phyloP scores from a whole-genome alignment of 1,139 yeast genomes.

The Candida sanyaensis region DNA sequence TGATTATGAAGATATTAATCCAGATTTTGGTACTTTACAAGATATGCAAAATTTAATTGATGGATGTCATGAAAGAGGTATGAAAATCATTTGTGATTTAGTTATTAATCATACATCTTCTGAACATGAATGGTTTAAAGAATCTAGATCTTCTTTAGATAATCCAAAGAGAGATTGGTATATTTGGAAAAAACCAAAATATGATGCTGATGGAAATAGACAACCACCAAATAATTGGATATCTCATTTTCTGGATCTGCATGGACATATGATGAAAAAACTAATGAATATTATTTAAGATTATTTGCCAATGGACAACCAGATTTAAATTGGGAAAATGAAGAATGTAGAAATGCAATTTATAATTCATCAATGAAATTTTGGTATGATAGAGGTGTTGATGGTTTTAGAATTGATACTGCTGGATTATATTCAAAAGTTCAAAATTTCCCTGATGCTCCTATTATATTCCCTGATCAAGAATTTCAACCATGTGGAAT shows the following conservation, averaged over 20 bases:
- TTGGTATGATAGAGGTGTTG: constrained; percentile 60
- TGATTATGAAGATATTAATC: constrained; percentile 52
- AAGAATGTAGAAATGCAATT: constrained; percentile 51
- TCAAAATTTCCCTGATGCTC: constrained; percentile 50
- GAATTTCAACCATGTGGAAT: constrained; percentile 40
- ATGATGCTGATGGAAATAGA: constrained; percentile 48
- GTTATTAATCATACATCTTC: constrained; percentile 61
- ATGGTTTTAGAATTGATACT: constrained; percentile 60
- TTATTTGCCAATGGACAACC: constrained; percentile 57
- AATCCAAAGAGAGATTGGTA: constrained; percentile 66
- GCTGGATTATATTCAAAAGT: constrained; percentile 56
- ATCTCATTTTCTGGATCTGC: constrained; percentile 54
- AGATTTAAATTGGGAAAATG: constrained; percentile 62
- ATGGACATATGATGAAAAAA: constrained; percentile 55
- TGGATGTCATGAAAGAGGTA: constrained; percentile 49
- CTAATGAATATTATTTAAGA: constrained; percentile 55
- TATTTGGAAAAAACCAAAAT: constrained; percentile 53
- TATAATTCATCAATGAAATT: constrained; percentile 49
- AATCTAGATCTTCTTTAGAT: constrained; percentile 49
- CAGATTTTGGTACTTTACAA: constrained; percentile 53
- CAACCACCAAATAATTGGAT: constrained; percentile 60
- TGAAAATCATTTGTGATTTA: constrained; percentile 55
- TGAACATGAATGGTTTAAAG: constrained; percentile 60
- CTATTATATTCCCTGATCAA: constrained; percentile 41
- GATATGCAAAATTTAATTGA: constrained; percentile 52